Base-by-base conservation (phyloP, 768 basidiomycete genomes). In the Pilatotrama ljubarskyi region DNA sequence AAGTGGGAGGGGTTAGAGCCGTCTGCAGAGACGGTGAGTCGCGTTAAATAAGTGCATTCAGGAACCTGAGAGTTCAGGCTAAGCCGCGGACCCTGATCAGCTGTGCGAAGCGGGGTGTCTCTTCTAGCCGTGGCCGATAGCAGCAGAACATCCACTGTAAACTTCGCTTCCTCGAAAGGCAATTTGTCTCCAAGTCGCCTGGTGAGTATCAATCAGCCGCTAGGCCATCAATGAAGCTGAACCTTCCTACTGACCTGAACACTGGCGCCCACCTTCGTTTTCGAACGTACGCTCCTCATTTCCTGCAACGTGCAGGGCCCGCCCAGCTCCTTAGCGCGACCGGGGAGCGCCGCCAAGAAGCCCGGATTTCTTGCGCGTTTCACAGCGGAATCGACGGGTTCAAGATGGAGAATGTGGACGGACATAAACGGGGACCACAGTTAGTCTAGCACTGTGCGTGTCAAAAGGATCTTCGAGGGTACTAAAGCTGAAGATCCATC, bases 181-280 rank as follows among this genome's bases (percentile, higher is more conserved):
- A 57, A 57, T 57, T 47, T 49, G 47, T 49, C 25, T 57, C 55
- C 55, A 50, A 8, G 55, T 32, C 26, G 55, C 18, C 38, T 49
- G 47, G 26, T 22, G 47, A 47, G 47, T 24, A 57, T 41, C 55
- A 24, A 57, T 57, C 55, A 57, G 32, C 47, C 55, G 55, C 37
- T 42, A 41, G 37, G 32, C 55, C 55, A 57, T 57, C 55, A 57
- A 57, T 57, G 55, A 57, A 57, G 47, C 38, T 57, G 55, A 57
- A 40, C 38, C 38, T 47, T 42, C 20, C 38, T 44, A 32, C 48
- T 29, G 44, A 57, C 47, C 48, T 49, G 6, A n/a, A 17, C 38
- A 32, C n/a, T 41, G 47, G 29, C 55, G 55, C 55, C 26, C 46
- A 24, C 18, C 7, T 25, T 43, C 37, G 17, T 32, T 32, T 42